Conservation (phyloP, 768 basidiomycete species). For the Cytidiella melzeri region DNA sequence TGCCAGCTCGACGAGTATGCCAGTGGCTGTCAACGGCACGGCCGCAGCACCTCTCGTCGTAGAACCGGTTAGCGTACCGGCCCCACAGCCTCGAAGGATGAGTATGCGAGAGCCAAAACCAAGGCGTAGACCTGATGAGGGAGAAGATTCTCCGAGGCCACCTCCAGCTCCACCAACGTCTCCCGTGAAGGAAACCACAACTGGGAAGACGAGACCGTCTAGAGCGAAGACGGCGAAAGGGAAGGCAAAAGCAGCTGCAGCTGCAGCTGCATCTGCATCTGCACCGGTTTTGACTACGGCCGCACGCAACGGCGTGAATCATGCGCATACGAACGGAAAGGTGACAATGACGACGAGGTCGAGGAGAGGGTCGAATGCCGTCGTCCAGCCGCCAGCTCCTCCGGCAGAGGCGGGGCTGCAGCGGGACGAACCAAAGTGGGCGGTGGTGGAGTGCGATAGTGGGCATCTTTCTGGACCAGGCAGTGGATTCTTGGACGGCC, state of each 20-base stretch:
- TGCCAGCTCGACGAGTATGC: not conserved
- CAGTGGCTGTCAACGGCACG: not conserved
- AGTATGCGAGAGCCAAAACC: slow-evolving; percentile 9
- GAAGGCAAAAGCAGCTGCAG: not conserved
- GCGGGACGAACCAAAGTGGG: not conserved
- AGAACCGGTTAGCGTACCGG: not conserved
- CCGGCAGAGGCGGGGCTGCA: not conserved
- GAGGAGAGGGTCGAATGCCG: not conserved
- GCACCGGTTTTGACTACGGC: not conserved
- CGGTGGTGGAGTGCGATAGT: not conserved
- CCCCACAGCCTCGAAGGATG: not conserved
- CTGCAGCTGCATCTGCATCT: not conserved
- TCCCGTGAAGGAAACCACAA: not conserved
- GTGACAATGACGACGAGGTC: not conserved
- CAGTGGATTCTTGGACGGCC: slow-evolving; percentile 13
- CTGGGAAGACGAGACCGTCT: not conserved
- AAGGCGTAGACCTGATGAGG: slow-evolving; percentile 3
- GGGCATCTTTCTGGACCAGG: not conserved
- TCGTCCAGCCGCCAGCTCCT: slow-evolving; percentile 3
- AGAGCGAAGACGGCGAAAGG: not conserved
- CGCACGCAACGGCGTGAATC: not conserved
- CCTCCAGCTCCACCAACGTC: not conserved
- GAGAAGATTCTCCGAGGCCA: not conserved
- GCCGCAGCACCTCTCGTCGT: not conserved
- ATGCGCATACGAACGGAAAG: not conserved